Base-by-base conservation (phyloP, 352 stramenopile genomes). In the Phytophthora crassamura region DNA sequence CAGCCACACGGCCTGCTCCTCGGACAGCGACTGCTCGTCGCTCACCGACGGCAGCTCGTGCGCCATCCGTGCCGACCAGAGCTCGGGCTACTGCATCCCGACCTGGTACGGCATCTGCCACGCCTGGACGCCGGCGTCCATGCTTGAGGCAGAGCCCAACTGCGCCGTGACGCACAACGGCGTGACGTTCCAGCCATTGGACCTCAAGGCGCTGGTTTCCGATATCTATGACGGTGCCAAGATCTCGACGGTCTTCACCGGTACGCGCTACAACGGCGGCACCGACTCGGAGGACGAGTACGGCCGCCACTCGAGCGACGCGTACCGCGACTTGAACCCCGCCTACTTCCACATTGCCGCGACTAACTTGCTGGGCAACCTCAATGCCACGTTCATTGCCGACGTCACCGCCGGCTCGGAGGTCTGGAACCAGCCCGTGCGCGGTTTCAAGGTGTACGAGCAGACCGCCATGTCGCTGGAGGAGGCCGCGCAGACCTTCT, bases 351-450 rank as follows among this genome's bases (percentile, higher is more conserved):
- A 84, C 61, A 72, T 82, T 22, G 73, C 65, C 15, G 46, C 77
- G 42, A 20, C 70, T 4, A 89, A 86, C 54, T 30, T 86, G 4
- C 52, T 89, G 3, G 75, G 69, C 6, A 64, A 61, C 4, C 57
- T 80, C 18, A 77, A 79, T 22, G 36, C 73, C 14, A 67, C 75
- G 0, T 80, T 86, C 54, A 63, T 86, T 14, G 56, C 72, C 3
- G 80, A 89, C 54, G 62, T 83, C 14, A 65, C 66, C 2, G 67
- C 72, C 16, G 67, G 63, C 6, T 49, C 42, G 0, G 61, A 78
- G 45, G 78, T 88, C 20, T 86, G 74, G 69, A 89, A 89, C 67
- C 75, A 84, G 42, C 78, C 80, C 4, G 69, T 89, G 35, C 52
- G 59, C 33, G 72, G 66, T 36, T 88, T 83, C 58, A 64, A 75